phyloP scores from a whole-genome alignment of 345 rosid genomes.

The Ricinus communis region DNA sequence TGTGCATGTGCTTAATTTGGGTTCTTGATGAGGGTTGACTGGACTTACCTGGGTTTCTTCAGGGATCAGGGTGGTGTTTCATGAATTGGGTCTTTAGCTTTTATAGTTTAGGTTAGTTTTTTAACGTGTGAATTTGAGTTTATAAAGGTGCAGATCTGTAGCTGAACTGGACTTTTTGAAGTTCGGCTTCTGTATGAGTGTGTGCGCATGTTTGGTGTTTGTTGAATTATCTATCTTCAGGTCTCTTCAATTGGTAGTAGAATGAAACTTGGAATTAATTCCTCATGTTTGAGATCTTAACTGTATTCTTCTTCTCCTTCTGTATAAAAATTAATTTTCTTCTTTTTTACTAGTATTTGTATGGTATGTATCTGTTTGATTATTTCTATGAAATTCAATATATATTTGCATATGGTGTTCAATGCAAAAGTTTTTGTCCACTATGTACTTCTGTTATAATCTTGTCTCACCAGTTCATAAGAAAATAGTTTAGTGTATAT shows the following conservation, averaged over 20 bases:
- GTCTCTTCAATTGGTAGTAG: neutral
- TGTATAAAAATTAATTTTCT: no score
- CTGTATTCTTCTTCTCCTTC: no score
- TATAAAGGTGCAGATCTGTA: conserved; percentile 7
- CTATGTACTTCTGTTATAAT: no score
- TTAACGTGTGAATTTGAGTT: conserved; percentile 2
- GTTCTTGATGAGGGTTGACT: neutral
- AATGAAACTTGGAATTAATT: neutral
- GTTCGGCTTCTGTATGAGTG: neutral
- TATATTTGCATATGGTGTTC: no score
- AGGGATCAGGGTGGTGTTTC: neutral
- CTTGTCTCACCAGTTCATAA: no score
- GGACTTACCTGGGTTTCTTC: conserved; percentile 2
- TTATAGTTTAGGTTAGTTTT: neutral
- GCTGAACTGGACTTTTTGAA: neutral
- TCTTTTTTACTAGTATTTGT: no score
- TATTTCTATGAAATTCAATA: no score
- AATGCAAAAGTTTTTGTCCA: no score
- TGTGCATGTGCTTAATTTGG: conserved; percentile 16
- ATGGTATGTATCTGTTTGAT: no score
- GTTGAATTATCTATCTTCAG: neutral
- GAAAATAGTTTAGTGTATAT: no score
- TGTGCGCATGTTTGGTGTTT: neutral
- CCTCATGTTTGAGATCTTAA: conserved; percentile 6
- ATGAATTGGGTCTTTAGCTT: neutral